Conservation (phyloP, 2,329 filamentous ascomycete genomes). For the Penicillium sp. region DNA sequence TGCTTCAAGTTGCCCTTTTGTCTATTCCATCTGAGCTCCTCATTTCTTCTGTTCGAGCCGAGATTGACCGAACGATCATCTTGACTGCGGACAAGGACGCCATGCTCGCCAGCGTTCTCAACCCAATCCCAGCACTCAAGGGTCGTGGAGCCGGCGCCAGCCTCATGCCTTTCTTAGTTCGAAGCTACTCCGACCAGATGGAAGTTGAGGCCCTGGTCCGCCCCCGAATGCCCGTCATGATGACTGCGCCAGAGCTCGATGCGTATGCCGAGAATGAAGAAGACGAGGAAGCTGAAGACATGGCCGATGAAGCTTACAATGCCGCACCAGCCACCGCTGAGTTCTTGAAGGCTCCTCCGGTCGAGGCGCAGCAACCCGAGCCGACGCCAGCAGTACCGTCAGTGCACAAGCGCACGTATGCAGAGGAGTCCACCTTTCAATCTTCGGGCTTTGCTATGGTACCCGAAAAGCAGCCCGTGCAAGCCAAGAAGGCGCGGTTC, state of each 20-base stretch:
- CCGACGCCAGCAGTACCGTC: constrained; percentile 9
- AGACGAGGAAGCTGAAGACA: constrained; percentile 34
- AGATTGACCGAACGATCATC: constrained; percentile 81
- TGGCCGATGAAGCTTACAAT: constrained; percentile 16
- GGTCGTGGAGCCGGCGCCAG: constrained; percentile 68
- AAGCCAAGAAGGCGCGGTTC: constrained; percentile 39
- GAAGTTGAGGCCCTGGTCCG: constrained; percentile 72
- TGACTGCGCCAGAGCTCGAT: constrained; percentile 34
- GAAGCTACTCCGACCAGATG: constrained; percentile 65
- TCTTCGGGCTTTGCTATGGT: neutral
- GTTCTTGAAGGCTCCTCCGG: constrained; percentile 29
- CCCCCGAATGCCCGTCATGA: constrained; percentile 55
- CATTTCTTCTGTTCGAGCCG: constrained; percentile 71
- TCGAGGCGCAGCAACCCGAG: constrained; percentile 18
- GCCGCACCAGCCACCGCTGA: constrained; percentile 21
- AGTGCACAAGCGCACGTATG: constrained; percentile 34
- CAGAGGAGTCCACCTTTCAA: constrained; percentile 27
- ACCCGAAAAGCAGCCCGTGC: constrained; percentile 17
- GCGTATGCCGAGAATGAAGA: constrained; percentile 34
- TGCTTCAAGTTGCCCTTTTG: constrained; percentile 68
- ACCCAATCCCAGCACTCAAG: constrained; percentile 69
- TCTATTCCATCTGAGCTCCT: constrained; percentile 69
- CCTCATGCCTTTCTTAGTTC: constrained; percentile 77
- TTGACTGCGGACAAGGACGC: constrained; percentile 69
- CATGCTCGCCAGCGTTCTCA: constrained; percentile 81